A percentile compares a stretch with the other conserved stretches of the same genome.
Conservation (phyloP, 805 yeast species). For the Grigorovia jiainica region DNA sequence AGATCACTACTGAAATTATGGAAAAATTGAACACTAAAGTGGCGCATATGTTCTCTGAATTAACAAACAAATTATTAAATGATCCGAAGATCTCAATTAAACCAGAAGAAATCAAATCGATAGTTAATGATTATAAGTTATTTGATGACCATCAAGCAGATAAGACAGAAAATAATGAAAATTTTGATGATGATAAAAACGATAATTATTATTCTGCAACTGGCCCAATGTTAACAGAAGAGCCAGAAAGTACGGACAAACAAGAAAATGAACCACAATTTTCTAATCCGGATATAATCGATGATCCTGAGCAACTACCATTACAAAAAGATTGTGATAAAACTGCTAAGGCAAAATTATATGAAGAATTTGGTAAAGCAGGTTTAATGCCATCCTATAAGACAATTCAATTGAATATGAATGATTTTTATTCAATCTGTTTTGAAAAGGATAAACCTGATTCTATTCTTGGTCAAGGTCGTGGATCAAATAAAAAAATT, state of each 20-base stretch:
- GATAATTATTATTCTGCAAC: too few relatives aligned
- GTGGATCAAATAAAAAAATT: slow-evolving; percentile 10
- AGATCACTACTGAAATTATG: background rate
- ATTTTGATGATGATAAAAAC: background rate
- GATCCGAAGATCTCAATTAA: background rate
- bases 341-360: slow-evolving; percentile 10
- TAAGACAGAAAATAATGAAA: background rate
- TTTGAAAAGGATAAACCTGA: slow-evolving; percentile 5
- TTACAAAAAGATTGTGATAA: slow-evolving; percentile 5
- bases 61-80: slow-evolving; percentile 1
- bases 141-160: background rate
- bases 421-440: slow-evolving; percentile 8
- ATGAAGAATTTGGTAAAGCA: slow-evolving; percentile 7
- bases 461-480: slow-evolving; percentile 10
- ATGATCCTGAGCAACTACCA: slow-evolving; percentile 1
- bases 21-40: background rate
- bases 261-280: background rate
- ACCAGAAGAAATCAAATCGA: background rate
- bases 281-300: background rate
- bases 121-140: too few relatives aligned
- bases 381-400: slow-evolving; percentile 10
- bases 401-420: slow-evolving; percentile 6
- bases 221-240: slow-evolving; percentile 5
- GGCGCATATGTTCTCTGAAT: slow-evolving; percentile 1
- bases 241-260: background rate